phyloP scores from a whole-genome alignment of 2,329 filamentous ascomycete genomes.

The Colletotrichum sp. region DNA sequence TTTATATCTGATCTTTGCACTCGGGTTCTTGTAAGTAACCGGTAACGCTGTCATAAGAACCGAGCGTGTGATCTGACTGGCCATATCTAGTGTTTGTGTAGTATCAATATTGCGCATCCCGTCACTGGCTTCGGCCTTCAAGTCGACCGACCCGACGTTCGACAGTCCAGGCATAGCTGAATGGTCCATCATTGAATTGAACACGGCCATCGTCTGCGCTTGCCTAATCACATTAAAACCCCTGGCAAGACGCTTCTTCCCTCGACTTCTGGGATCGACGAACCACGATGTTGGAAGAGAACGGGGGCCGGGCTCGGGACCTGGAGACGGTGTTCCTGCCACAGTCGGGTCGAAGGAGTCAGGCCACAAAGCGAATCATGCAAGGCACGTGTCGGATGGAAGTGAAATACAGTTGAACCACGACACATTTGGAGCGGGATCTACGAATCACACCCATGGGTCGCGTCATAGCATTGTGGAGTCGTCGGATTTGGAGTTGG shows the following conservation, averaged over 20 bases:
- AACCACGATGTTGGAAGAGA: background rate
- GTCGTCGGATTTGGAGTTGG: background rate
- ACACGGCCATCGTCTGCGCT: conserved; percentile 30
- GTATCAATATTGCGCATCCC: conserved; percentile 29
- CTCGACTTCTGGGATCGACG: conserved; percentile 10
- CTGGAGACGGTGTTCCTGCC: background rate
- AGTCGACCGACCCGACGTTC: conserved; percentile 24
- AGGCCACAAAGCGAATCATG: background rate
- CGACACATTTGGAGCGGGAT: background rate
- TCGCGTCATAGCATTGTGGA: background rate
- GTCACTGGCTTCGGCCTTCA: conserved; percentile 15
- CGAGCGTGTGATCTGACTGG: background rate
- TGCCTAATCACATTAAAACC: conserved; percentile 31
- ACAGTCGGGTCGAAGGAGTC: background rate
- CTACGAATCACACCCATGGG: background rate
- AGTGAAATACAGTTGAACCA: background rate
- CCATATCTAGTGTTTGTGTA: conserved; percentile 24
- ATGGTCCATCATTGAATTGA: conserved; percentile 31
- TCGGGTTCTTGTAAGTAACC: conserved; percentile 27
- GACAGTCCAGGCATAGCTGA: conserved; percentile 24
- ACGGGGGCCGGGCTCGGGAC: background rate
- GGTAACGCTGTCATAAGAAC: no score
- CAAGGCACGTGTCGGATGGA: background rate
- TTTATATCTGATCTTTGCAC: conserved; percentile 26
- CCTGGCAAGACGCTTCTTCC: conserved; percentile 30